Conservation (phyloP, 495 filamentous ascomycete species). For the Lasiosphaeriaceae sp. region DNA sequence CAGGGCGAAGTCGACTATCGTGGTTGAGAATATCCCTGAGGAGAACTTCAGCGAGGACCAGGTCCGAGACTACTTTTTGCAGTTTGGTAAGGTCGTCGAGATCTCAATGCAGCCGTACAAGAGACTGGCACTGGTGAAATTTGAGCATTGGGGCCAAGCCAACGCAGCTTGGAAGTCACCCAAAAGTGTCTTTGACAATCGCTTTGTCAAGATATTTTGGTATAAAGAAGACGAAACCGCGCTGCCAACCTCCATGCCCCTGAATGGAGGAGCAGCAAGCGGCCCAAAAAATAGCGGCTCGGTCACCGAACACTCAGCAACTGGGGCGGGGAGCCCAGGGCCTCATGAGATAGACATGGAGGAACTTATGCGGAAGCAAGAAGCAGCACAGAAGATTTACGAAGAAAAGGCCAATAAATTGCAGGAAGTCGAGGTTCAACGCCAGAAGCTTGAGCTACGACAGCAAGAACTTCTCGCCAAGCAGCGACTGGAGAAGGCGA, state of each 20-base stretch:
- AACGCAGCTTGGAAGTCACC: constrained; percentile 84
- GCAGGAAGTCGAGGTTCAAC: constrained; percentile 67
- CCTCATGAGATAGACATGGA: constrained; percentile 66
- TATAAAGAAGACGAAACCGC: constrained; percentile 56
- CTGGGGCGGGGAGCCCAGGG: constrained; percentile 20
- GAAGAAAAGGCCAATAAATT: constrained; percentile 74
- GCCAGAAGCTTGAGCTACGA: constrained; percentile 68
- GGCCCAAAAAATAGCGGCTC: constrained; percentile 16
- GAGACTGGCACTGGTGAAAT: constrained; percentile 78
- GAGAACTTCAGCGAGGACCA: constrained; percentile 73
- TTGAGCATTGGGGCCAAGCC: constrained; percentile 65
- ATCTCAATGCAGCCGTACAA: constrained; percentile 74
- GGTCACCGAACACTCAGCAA: constrained; percentile 12
- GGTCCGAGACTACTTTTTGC: constrained; percentile 77
- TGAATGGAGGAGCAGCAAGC: constrained; percentile 17
- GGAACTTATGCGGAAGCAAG: constrained; percentile 70
- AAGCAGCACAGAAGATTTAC: constrained; percentile 72
- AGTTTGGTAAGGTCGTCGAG: constrained; percentile 74
- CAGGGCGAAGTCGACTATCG: constrained; percentile 71
- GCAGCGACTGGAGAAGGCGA: constrained; percentile 71
- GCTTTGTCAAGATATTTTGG: constrained; percentile 98
- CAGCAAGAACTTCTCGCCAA: constrained; percentile 70
- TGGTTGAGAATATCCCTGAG: constrained; percentile 89
- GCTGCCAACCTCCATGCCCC: constrained; percentile 16
- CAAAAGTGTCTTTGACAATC: constrained; percentile 92